Base-by-base conservation (phyloP, 257 asterid genomes). In the Solanum ossicruentum region DNA sequence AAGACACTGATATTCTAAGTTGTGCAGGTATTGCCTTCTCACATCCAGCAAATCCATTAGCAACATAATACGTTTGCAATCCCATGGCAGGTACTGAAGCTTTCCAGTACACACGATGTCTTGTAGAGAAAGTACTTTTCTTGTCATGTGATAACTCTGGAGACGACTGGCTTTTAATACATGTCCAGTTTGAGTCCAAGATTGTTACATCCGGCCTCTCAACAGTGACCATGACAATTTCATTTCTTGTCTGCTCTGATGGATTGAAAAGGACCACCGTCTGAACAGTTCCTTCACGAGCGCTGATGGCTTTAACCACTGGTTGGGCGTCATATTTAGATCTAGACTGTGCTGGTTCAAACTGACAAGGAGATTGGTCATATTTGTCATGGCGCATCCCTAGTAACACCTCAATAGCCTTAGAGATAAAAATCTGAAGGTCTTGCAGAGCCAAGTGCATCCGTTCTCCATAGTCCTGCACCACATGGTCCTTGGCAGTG, bases 151-250 rank as follows among this genome's bases (percentile, higher is more conserved):
- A 88, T 63, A 95, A 78, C 85, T 97, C 98, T 18, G 98, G 99
- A 87, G 98, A 94, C 66, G 95, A 91, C 90, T 95, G 99, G 90
- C 99, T 97, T 90, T 89, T 97, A 87, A 95, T 95, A 88, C 98
- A 97, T 6, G 99, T 97, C 99, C 98, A 97, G 88, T 97, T 97
- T 7, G 98, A 92, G 89, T 97, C 99, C 89, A 97, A 84, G 71
- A 97, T 93, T 9, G 99, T 97, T 47, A 93, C 98, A 85, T 95
- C 97, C 5, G 98, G 98, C 84, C 98, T 90, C 84, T 94, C 97
- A 82, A 93, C 98, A 28, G 94, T 90, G 47, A 97, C 92, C 96
- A 92, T 97, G 86, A 94, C 96, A 83, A 94, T 94, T 91, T 97
- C 99, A 66, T 90, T 89, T 84, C 97, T 88, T 70, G 91, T 92